Conservation (phyloP, 768 basidiomycete genomes). For the Suillus brevipes region DNA sequence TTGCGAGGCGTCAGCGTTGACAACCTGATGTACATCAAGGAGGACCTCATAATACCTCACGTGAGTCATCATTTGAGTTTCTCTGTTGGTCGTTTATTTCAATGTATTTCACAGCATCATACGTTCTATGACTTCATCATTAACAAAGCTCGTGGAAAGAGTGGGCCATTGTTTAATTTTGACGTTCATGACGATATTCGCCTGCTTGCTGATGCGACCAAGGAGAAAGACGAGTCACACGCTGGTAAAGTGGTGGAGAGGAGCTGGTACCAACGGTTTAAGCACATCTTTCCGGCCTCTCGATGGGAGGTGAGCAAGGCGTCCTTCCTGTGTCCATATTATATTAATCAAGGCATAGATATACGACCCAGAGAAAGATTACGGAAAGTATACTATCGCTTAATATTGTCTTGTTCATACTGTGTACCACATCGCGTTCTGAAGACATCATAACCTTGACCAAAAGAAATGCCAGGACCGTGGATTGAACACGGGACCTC, state of each 20-base stretch:
- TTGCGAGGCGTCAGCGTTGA: slow-evolving; percentile 87
- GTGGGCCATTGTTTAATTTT: slow-evolving; percentile 96
- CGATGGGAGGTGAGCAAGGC: slow-evolving; percentile 87
- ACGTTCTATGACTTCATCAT: slow-evolving; percentile 99
- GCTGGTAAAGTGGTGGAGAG: slow-evolving; percentile 98
- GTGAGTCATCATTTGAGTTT: slow-evolving; percentile 43
- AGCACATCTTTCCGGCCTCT: slow-evolving; percentile 96
- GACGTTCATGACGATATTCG: slow-evolving; percentile 99
- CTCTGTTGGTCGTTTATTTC: slow-evolving; percentile 5
- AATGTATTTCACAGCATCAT: slow-evolving; percentile 66
- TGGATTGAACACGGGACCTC: slow-evolving; percentile 48
- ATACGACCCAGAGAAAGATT: slow-evolving; percentile 92
- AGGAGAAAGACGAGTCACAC: slow-evolving; percentile 98
- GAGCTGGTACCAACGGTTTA: slow-evolving; percentile 93
- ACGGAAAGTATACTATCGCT: slow-evolving; percentile 87
- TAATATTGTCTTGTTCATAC: slow-evolving; percentile 19
- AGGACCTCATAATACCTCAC: slow-evolving; percentile 97
- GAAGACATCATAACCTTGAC: neutral
- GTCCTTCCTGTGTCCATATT: slow-evolving; percentile 7
- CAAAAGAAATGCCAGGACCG: slow-evolving; percentile 36
- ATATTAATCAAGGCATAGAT: slow-evolving; percentile 46
- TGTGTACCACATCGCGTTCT: neutral
- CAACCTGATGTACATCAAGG: slow-evolving; percentile 99
- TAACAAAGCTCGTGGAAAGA: slow-evolving; percentile 98
- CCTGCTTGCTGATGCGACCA: slow-evolving; percentile 88